phyloP scores from a whole-genome alignment of 2,329 filamentous ascomycete genomes.

The Onygena corvina region DNA sequence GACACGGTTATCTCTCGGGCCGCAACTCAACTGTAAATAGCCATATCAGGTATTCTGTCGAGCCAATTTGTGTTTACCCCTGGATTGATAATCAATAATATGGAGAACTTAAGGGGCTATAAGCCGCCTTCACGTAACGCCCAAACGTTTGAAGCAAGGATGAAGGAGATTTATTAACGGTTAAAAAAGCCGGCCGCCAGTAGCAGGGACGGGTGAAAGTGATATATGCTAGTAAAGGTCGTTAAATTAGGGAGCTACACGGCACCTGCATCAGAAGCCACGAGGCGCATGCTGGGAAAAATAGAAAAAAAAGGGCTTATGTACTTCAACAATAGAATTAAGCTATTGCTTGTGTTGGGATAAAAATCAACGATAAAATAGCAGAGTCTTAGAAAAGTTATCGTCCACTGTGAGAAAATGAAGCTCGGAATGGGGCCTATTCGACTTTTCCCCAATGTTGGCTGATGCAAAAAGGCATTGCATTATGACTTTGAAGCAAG shows the following conservation, averaged over 20 bases:
- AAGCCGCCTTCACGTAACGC: no score
- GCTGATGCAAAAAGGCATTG: neutral
- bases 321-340: conserved; percentile 4
- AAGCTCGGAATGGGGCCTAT: no score
- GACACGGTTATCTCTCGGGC: no score
- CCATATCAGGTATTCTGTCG: no score
- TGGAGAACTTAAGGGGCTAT: no score
- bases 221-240: conserved; percentile 2
- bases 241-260: conserved; percentile 5
- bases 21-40: no score
- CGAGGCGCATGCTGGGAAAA: neutral
- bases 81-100: no score
- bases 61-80: no score
- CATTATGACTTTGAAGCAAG: conserved; percentile 32
- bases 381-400: neutral
- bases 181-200: neutral
- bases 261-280: neutral
- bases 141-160: no score
- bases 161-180: no score
- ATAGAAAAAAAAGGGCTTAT: neutral
- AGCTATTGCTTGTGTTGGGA: neutral
- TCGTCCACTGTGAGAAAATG: neutral
- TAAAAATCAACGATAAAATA: neutral
- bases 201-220: neutral
- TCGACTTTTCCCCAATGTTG: no score